A percentile compares a stretch with the other conserved stretches of the same genome.
Evolutionary conservation across 1,284 basidiomycete species (phyloP).

Genomic region (Phaffia rhodozyma): DNA sequence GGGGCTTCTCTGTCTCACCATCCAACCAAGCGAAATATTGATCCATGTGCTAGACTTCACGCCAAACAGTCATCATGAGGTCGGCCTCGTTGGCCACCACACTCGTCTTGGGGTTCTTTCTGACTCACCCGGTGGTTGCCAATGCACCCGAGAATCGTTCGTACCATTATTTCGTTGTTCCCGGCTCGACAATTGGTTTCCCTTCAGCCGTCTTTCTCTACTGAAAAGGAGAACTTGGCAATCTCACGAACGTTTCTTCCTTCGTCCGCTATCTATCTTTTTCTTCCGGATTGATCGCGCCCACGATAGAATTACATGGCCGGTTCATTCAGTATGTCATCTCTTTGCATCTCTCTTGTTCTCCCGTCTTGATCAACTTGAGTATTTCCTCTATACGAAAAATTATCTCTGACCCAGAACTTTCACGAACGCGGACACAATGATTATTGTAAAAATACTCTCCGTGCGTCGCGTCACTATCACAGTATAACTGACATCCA

Average conservation of each 20-base stretch:
- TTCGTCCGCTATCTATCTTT: not conserved
- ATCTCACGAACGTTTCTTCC: not conserved
- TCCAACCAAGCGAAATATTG: no score
- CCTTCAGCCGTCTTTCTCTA: not conserved
- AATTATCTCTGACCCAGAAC: not conserved
- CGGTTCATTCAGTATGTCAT: conserved; percentile 20
- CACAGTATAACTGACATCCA: conserved; percentile 37
- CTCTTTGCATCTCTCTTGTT: not conserved
- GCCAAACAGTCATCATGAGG: no score
- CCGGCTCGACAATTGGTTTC: no score
- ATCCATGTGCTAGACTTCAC: no score
- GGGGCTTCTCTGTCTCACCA: no score
- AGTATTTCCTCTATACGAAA: not conserved
- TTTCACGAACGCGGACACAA: not conserved
- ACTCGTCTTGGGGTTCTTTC: no score
- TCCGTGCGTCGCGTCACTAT: conserved; percentile 19
- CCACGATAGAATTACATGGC: conserved; percentile 5
- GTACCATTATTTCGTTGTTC: no score
- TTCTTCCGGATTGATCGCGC: not conserved
- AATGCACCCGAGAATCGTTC: no score
- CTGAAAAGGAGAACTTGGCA: not conserved
- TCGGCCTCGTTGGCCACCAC: no score
- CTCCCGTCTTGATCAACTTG: not conserved
- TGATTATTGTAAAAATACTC: not conserved
- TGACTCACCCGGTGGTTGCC: no score